These are phyloP conservation scores for Dalbergia oliveri DNA, from an alignment of 306 rosid genomes.

Conservation along the genomic window DNA sequence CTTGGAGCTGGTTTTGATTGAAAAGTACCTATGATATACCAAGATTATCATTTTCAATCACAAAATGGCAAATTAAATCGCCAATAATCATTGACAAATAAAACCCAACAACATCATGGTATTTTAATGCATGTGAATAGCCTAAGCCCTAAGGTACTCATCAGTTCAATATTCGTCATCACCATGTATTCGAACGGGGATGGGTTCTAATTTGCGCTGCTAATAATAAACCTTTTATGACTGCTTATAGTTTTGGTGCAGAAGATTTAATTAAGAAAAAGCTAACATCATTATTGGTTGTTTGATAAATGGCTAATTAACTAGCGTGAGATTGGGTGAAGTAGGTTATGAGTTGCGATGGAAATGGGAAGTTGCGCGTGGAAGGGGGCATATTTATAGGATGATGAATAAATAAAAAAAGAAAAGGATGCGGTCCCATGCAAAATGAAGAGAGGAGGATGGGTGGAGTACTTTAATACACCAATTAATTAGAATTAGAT, in stretches of 20 bases:
- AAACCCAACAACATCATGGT: not conserved
- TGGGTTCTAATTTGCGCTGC: not conserved
- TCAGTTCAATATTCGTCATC: not conserved
- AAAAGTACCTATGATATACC: not conserved
- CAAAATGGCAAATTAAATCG: constrained; percentile 3
- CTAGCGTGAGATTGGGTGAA: not conserved
- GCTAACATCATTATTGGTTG: not conserved
- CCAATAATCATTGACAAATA: constrained; percentile 1
- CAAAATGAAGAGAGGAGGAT: constrained; percentile 48
- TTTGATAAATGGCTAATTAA: not conserved
- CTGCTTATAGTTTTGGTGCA: constrained; percentile 27
- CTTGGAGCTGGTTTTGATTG: constrained; percentile 19
- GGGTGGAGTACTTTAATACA: constrained; percentile 72
- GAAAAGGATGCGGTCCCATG: constrained; percentile 57
- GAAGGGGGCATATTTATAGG: constrained; percentile 42
- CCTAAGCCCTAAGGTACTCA: not conserved
- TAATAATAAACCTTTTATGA: not conserved
- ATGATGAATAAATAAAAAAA: constrained; percentile 30
- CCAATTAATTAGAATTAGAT: constrained; percentile 75
- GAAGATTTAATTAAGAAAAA: constrained; percentile 3
- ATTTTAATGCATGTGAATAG: not conserved
- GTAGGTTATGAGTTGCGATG: not conserved
- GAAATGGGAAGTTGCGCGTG: constrained; percentile 54
- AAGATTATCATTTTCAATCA: constrained; percentile 11
- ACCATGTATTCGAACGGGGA: not conserved